Evolutionary conservation across 1,284 basidiomycete genomes (phyloP).

Genomic region (Irpex sp.): DNA sequence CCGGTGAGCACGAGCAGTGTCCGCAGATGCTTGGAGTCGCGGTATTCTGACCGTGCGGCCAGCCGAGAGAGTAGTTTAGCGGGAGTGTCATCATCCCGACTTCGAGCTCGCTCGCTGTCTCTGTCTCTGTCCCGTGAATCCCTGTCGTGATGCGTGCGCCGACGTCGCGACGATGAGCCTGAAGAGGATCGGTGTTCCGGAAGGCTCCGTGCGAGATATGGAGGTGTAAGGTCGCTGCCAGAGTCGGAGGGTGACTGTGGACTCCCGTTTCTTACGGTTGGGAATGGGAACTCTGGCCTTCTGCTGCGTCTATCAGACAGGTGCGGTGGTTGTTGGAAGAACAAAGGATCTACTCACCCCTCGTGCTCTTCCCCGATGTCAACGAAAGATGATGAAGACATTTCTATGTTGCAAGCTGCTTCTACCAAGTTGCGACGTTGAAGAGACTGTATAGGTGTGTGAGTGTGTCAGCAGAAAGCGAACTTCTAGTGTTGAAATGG

Average conservation of each 20-base stretch:
- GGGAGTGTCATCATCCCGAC: constrained; percentile 10
- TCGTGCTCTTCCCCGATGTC: constrained; percentile 6
- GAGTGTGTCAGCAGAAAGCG: not conserved
- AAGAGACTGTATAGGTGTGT: not conserved
- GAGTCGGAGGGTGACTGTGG: constrained; percentile 1
- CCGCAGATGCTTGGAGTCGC: constrained; percentile 33
- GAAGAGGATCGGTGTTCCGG: constrained; percentile 17
- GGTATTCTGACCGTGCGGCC: constrained; percentile 31
- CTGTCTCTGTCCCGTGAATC: constrained; percentile 11
- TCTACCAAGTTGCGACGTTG: not conserved
- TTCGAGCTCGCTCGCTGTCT: constrained; percentile 2
- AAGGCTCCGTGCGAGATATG: constrained; percentile 8
- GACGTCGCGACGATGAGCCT: constrained; percentile 8
- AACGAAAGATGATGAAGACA: constrained; percentile 3
- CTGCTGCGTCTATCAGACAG: not conserved
- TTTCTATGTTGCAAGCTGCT: not conserved
- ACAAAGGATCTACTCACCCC: constrained; percentile 5
- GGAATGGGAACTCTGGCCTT: constrained; percentile 7
- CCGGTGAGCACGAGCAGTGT: constrained; percentile 31
- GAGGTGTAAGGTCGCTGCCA: constrained; percentile 9
- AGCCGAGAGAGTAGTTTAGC: constrained; percentile 23
- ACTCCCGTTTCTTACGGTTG: not conserved
- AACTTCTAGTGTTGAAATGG: not conserved
- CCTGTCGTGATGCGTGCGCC: constrained; percentile 13
- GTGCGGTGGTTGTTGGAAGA: not conserved